phyloP scores from a whole-genome alignment of 208 protist genomes.

The Trypanosoma boissoni region DNA sequence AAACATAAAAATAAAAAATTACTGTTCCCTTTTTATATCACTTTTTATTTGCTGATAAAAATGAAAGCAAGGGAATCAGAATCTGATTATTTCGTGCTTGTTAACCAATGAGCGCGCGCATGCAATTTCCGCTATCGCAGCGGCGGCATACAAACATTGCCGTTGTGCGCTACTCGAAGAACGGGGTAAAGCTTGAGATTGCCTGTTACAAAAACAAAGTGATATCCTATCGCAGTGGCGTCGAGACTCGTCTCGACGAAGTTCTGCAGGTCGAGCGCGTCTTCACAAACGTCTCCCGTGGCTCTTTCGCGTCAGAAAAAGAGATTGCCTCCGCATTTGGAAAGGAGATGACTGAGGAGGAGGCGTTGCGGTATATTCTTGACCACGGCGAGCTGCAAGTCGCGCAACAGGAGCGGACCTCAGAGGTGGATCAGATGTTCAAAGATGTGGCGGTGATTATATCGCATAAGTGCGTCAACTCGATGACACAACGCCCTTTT shows the following conservation, averaged over 20 bases:
- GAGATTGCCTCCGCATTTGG: slow-evolving; percentile 78
- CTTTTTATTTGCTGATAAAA: slow-evolving; percentile 1
- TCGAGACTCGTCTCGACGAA: slow-evolving; percentile 83
- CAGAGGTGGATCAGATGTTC: slow-evolving; percentile 92
- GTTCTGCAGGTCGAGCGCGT: slow-evolving; percentile 90
- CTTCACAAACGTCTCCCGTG: slow-evolving; percentile 85
- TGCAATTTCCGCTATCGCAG: slow-evolving; percentile 86
- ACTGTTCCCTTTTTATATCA: slow-evolving; percentile 2
- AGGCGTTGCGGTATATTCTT: slow-evolving; percentile 91
- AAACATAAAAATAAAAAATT: too few relatives aligned
- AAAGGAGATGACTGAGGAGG: slow-evolving; percentile 48
- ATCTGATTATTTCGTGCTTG: not conserved
- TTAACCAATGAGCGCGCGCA: slow-evolving; percentile 77
- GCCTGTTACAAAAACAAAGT: slow-evolving; percentile 94
- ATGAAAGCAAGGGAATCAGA: not conserved
- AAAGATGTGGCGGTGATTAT: slow-evolving; percentile 97
- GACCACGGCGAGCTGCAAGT: slow-evolving; percentile 97
- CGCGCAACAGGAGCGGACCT: slow-evolving; percentile 94
- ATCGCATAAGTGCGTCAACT: slow-evolving; percentile 95
- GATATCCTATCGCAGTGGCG: slow-evolving; percentile 82
- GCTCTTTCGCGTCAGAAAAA: slow-evolving; percentile 74
- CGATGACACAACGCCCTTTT: slow-evolving; percentile 89
- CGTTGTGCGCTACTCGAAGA: slow-evolving; percentile 77
- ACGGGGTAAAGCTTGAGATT: slow-evolving; percentile 84
- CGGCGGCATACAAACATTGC: slow-evolving; percentile 90